phyloP scores from a whole-genome alignment of 1,284 basidiomycete species.

The Austropuccinia psidii region DNA sequence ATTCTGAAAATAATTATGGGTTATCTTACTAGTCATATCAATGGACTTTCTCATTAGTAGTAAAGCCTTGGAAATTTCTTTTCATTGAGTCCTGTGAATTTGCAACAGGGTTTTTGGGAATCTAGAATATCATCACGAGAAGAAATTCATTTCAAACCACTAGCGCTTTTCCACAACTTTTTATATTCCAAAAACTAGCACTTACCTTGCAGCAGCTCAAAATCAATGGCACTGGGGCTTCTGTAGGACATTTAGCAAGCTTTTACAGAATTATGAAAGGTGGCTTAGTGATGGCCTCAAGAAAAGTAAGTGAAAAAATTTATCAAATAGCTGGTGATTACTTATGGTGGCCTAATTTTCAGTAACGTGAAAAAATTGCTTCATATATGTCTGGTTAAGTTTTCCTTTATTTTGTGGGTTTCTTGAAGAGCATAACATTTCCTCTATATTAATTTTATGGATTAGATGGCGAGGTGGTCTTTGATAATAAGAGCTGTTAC shows the following conservation, averaged over 20 bases:
- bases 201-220: not conserved
- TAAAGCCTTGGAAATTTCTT: too few relatives aligned
- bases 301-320: not conserved
- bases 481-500: not conserved
- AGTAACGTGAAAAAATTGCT: not conserved
- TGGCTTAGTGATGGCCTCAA: not conserved
- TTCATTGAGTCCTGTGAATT: too few relatives aligned
- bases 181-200: not conserved
- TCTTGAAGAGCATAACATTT: not conserved
- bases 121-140: too few relatives aligned
- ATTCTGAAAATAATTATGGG: too few relatives aligned
- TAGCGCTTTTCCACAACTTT: not conserved
- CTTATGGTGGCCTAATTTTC: not conserved
- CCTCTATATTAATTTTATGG: not conserved
- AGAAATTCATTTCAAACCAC: too few relatives aligned
- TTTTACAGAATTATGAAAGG: not conserved
- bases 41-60: too few relatives aligned
- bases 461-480: slow-evolving; percentile 8
- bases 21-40: too few relatives aligned
- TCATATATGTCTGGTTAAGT: not conserved
- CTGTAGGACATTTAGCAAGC: not conserved
- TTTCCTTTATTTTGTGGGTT: slow-evolving; percentile 1
- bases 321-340: not conserved
- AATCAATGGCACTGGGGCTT: slow-evolving; percentile 7
- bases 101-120: too few relatives aligned